Conservation (phyloP, 768 basidiomycete genomes). For the Trametes cubensis region DNA sequence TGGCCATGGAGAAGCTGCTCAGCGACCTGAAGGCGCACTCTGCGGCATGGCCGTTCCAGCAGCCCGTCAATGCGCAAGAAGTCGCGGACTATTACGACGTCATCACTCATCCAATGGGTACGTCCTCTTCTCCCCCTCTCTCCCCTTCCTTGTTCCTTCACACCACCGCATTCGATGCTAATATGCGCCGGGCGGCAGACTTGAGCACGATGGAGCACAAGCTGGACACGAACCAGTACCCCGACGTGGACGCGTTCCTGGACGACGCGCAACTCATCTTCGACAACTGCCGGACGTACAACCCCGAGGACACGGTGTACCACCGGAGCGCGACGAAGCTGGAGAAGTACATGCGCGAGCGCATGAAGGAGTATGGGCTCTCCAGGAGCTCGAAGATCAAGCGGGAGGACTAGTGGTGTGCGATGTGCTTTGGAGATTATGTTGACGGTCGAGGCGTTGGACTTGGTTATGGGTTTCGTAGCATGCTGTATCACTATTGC, state of each 20-base stretch:
- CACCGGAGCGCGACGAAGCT: slow-evolving; percentile 83
- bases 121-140: slow-evolving; percentile 31
- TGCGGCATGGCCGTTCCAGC: slow-evolving; percentile 84
- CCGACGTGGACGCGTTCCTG: slow-evolving; percentile 69
- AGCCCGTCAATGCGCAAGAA: slow-evolving; percentile 77
- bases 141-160: not conserved
- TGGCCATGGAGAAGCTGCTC: slow-evolving; percentile 75
- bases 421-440: slow-evolving; percentile 23
- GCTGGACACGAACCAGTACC: slow-evolving; percentile 86
- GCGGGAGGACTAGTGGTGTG: slow-evolving; percentile 21
- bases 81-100: slow-evolving; percentile 91
- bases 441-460: not conserved
- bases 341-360: slow-evolving; percentile 73
- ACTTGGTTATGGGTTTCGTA: not conserved
- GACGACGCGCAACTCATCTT: slow-evolving; percentile 84
- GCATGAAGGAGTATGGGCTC: slow-evolving; percentile 28
- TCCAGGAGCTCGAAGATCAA: slow-evolving; percentile 30
- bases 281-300: slow-evolving; percentile 88
- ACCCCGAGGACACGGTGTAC: slow-evolving; percentile 78
- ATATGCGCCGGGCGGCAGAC: slow-evolving; percentile 49
- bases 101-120: slow-evolving; percentile 92
- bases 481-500: slow-evolving; percentile 1
- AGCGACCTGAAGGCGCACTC: slow-evolving; percentile 78
- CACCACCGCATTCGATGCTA: not conserved
- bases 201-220: slow-evolving; percentile 87